These are phyloP conservation scores for Hericium coralloides DNA, from an alignment of 768 basidiomycete genomes.

Conservation along the genomic window DNA sequence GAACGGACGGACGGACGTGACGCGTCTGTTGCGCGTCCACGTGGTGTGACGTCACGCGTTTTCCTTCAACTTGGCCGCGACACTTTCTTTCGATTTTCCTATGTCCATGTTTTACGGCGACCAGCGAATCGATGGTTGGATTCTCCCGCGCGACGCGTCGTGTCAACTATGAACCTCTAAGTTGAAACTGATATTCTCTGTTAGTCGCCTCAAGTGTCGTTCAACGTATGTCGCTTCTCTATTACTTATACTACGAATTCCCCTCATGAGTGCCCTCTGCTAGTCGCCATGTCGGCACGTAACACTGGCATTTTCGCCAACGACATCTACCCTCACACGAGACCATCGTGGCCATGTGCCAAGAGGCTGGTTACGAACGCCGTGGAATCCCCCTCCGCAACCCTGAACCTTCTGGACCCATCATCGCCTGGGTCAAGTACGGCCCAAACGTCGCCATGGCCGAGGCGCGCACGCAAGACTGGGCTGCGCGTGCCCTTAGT, in stretches of 20 bases:
- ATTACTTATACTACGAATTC: too few relatives aligned
- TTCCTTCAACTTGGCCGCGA: too few relatives aligned
- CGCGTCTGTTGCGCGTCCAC: too few relatives aligned
- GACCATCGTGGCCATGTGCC: neutral
- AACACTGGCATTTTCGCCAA: neutral
- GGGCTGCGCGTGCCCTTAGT: neutral
- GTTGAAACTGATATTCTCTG: too few relatives aligned
- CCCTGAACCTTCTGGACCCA: neutral
- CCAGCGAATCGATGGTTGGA: too few relatives aligned
- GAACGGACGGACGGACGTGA: neutral
- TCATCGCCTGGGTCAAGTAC: slow-evolving; percentile 3
- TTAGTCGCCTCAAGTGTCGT: too few relatives aligned
- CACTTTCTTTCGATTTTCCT: too few relatives aligned
- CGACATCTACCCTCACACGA: neutral
- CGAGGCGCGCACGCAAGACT: neutral
- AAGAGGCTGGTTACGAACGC: neutral
- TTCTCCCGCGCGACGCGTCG: too few relatives aligned
- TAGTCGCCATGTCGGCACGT: neutral
- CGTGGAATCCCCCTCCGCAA: neutral
- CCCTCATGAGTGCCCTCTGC: neutral
- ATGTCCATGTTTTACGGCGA: too few relatives aligned
- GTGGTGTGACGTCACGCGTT: too few relatives aligned
- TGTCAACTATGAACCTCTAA: too few relatives aligned
- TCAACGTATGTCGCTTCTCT: too few relatives aligned
- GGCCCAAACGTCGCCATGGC: neutral